These are phyloP conservation scores for Melaleuca quinquenervia DNA, from an alignment of 345 rosid genomes.

Conservation along the genomic window DNA sequence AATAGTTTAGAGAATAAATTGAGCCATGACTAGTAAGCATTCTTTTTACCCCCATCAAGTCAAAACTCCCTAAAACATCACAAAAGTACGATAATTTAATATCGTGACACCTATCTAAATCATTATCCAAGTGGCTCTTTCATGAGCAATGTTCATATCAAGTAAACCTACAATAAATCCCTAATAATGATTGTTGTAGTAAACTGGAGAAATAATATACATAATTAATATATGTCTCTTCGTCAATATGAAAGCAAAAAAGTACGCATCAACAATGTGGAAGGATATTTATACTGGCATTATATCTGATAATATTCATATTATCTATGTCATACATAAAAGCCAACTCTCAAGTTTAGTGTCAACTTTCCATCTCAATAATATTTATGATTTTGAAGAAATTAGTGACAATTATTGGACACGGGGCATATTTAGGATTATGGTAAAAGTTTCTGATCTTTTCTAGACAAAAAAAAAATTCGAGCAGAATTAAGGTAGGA, in stretches of 20 bases:
- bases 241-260: fast-evolving
- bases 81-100: neutral
- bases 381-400: too few relatives aligned
- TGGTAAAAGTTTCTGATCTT: too few relatives aligned
- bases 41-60: fast-evolving
- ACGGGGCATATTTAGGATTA: neutral
- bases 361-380: neutral
- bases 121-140: too few relatives aligned
- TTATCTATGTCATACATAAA: neutral
- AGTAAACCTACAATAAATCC: too few relatives aligned
- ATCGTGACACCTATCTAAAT: too few relatives aligned
- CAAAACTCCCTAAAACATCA: neutral
- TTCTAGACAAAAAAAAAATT: too few relatives aligned
- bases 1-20: neutral
- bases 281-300: neutral
- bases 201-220: neutral
- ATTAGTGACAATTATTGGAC: fast-evolving
- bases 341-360: neutral
- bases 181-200: neutral
- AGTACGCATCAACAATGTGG: neutral
- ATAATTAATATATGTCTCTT: neutral
- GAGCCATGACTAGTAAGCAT: neutral
- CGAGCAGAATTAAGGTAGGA: neutral
- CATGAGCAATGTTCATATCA: too few relatives aligned
- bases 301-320: neutral